Evolutionary conservation across 805 yeast species (phyloP), one percentile per base, ranked within the genome.

Genomic region (Kurtzmaniella fragi): DNA sequence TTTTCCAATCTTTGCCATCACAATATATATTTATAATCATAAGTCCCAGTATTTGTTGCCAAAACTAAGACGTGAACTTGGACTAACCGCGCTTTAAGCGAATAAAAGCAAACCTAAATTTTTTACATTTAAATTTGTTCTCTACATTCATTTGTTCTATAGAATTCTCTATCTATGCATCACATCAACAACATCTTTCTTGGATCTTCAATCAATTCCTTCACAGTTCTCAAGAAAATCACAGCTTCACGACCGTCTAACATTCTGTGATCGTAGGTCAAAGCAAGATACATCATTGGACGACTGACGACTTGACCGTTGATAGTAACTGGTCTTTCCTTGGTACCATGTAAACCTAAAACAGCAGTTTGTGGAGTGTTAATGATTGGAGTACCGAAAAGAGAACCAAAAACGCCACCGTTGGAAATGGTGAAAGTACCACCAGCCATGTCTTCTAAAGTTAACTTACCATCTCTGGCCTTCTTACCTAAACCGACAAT

Each of bases 261-360:
- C 61, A 93, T 82, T 75, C 99, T 84, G 75, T 93, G 99, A 64
- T 93, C 99, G 67, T 93, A 93, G 42, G 99, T 91, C 66, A 93
- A 82, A 39, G 99, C 99, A 57, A 93, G 71, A 78, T 93, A 93
- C 99, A 93, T 93, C 98, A 93, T 91, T 64, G 99, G 99, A 76
- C 98, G 85, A 33, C 91, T 78, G 52, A 86, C 99, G 53, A 93
- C 77, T 76, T 91, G 90, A 40, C 99, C 99, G 54, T 93, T 83
- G 43, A 93, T 89, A 43, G 91, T 91, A 44, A 93, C 96, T 33
- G 98, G 93, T 76, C 98, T 89, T 67, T 93, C 91, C 75, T 93
- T 93, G 53, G 87, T 84, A 67, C 97, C 98, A 58, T 93, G 99
- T 61, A 93, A 78, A 54, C 99, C 99, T 54, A 93, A 77, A 17